Evolutionary conservation across 768 basidiomycete genomes (phyloP).

Genomic region (Collybia nuda): DNA sequence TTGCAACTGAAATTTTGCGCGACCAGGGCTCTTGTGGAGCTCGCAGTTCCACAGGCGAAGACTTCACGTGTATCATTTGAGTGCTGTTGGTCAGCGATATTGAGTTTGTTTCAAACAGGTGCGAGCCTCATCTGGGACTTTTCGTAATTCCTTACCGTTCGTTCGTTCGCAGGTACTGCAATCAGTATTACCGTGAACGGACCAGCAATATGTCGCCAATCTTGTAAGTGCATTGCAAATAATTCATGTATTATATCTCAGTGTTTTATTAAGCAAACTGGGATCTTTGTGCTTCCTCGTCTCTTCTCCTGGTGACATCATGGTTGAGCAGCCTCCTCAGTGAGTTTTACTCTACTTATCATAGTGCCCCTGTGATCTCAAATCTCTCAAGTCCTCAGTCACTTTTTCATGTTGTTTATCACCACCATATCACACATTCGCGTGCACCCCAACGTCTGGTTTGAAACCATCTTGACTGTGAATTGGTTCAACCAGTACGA

Average conservation of each 20-base stretch:
- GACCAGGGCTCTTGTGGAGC: conserved; percentile 35
- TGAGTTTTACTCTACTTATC: conserved; percentile 24
- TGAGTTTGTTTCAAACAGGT: conserved; percentile 54
- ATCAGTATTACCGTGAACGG: conserved; percentile 46
- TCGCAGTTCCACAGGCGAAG: conserved; percentile 31
- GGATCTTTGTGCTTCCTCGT: conserved; percentile 46
- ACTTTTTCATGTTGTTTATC: conserved; percentile 55
- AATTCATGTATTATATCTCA: no score
- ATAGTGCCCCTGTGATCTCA: background rate
- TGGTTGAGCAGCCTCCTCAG: conserved; percentile 50
- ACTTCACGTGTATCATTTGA: conserved; percentile 50
- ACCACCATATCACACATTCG: conserved; percentile 43
- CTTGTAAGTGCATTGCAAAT: conserved; percentile 26
- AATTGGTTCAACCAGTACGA: conserved; percentile 51
- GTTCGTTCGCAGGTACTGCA: conserved; percentile 39
- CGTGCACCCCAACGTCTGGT: conserved; percentile 51
- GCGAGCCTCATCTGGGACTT: conserved; percentile 13
- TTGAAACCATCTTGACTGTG: conserved; percentile 45
- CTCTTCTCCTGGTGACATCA: conserved; percentile 42
- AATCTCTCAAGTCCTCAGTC: conserved; percentile 40
- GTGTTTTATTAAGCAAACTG: conserved; percentile 29
- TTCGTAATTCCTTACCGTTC: background rate
- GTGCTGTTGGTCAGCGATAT: conserved; percentile 52
- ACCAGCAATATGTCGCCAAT: conserved; percentile 25
- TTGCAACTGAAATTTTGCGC: background rate